phyloP scores from a whole-genome alignment of 2,329 filamentous ascomycete species.

The Colletotrichum euphorbiae region DNA sequence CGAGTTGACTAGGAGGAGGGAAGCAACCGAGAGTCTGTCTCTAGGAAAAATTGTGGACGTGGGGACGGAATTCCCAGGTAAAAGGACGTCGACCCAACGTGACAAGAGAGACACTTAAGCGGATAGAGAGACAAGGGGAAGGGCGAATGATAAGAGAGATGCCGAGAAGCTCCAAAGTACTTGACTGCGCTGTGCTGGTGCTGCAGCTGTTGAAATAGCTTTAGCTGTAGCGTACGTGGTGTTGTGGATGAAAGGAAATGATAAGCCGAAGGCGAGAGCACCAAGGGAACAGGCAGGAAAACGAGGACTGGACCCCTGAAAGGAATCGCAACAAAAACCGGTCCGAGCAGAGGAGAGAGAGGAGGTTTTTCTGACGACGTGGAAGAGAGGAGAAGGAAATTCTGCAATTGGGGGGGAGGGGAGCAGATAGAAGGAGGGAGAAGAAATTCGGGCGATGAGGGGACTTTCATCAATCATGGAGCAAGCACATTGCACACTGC shows the following conservation, averaged over 20 bases:
- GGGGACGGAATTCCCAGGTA: conserved; percentile 34
- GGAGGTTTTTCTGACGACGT: conserved; percentile 1
- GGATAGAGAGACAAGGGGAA: conserved; percentile 40
- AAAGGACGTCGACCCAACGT: conserved; percentile 39
- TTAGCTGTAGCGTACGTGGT: conserved; percentile 20
- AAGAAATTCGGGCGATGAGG: conserved; percentile 41
- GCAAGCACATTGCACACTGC: neutral
- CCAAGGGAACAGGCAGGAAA: conserved; percentile 41
- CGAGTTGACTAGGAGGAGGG: conserved; percentile 23
- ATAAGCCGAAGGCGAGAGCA: conserved; percentile 33
- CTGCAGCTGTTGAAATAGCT: conserved; percentile 11
- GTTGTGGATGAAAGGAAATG: conserved; percentile 35
- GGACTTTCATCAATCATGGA: conserved; percentile 41
- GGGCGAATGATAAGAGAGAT: conserved; percentile 39
- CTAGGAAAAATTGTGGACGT: conserved; percentile 39
- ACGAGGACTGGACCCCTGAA: conserved; percentile 41
- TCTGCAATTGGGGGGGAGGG: conserved; percentile 40
- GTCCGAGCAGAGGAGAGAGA: conserved; percentile 31
- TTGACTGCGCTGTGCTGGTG: conserved; percentile 25
- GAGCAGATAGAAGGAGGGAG: conserved; percentile 43
- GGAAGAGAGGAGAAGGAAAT: conserved; percentile 30
- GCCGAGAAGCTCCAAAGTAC: conserved; percentile 39
- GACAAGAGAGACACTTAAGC: conserved; percentile 38
- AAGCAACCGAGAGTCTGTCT: conserved; percentile 29
- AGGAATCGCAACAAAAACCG: conserved; percentile 40